Evolutionary conservation across 441 rosid species (phyloP).

Genomic region (Viola pubescens): DNA sequence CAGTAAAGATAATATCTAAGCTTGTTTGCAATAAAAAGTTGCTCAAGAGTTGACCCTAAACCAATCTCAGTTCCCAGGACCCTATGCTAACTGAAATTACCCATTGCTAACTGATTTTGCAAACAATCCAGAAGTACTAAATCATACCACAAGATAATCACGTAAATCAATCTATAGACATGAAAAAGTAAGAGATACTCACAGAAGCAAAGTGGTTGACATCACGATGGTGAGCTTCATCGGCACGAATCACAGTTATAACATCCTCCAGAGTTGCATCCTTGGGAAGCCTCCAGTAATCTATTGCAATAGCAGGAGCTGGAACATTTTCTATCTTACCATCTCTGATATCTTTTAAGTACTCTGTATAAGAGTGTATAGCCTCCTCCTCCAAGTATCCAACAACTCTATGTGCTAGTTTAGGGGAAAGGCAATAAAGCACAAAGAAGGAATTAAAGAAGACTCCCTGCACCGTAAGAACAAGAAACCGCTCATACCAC

Average conservation of each 20-base stretch:
- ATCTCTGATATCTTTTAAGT: conserved; percentile 57
- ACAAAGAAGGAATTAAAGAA: conserved; percentile 80
- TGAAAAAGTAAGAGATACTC: conserved; percentile 7
- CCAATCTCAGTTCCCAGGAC: no score
- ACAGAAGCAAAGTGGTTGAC: conserved; percentile 61
- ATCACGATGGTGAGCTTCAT: conserved; percentile 93
- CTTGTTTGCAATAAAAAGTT: no score
- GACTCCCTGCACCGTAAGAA: conserved; percentile 68
- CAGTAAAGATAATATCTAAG: no score
- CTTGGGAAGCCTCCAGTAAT: conserved; percentile 73
- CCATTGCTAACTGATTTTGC: no score
- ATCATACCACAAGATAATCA: no score
- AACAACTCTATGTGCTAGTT: conserved; percentile 67
- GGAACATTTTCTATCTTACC: conserved; percentile 63
- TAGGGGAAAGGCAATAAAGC: conserved; percentile 61
- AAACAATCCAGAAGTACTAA: no score
- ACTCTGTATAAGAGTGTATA: conserved; percentile 71
- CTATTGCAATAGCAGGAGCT: conserved; percentile 88
- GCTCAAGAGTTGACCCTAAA: no score
- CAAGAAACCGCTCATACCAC: conserved; percentile 76
- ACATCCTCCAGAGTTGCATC: conserved; percentile 70
- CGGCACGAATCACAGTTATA: conserved; percentile 63
- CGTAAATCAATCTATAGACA: not conserved
- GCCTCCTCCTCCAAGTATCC: conserved; percentile 95
- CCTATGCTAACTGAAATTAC: no score